Base-by-base conservation (phyloP, 179 eudicot species). In the Monotropa hypopitys region DNA sequence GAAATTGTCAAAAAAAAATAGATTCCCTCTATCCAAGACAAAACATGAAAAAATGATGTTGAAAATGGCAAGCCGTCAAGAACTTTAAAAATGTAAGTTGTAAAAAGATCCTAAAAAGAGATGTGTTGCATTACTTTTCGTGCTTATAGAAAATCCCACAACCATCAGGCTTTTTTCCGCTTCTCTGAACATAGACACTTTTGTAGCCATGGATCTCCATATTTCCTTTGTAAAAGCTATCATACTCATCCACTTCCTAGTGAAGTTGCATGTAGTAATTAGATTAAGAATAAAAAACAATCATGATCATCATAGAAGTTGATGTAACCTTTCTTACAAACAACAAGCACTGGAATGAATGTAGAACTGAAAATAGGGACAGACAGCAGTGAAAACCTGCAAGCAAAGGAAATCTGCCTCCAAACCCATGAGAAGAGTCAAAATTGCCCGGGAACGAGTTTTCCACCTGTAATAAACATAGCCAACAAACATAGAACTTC, bases 171-270 rank as follows among this genome's bases (percentile, higher is more conserved):
- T 94, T 94, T 79, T 85, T 87, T 65, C 97, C 93, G 66, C 80
- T 89, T 81, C 98, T 89, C 83, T 86, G 85, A 69, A 89, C 73
- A 84, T 94, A 92, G 74, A 90, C 83, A 80, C 98, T 88, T 70
- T 88, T 80, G 82, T 94, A 94, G 76, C 96, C 97, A 72, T 79
- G 72, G 40, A n/a, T 84, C 85, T 88, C 90, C 83, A 92, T 77
- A 72, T 82, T 87, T 53, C 56, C 86, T 82, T 72, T 90, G 78
- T 94, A 94, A 75, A 94, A 94, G 71, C 80, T 84, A 77, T 94
- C 91, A 80, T 94, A 92, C 80, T 94, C 97, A 81, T 94, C 98
- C 78, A 94, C 80, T 87, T 93, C 98, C 98, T 93, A 77, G 73
- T 10, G 42, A 79, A 65, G 56, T 50, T 65, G 38, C 70, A 65